phyloP scores from a whole-genome alignment of 148 eudicot genomes.

The Polygonum maritimum region DNA sequence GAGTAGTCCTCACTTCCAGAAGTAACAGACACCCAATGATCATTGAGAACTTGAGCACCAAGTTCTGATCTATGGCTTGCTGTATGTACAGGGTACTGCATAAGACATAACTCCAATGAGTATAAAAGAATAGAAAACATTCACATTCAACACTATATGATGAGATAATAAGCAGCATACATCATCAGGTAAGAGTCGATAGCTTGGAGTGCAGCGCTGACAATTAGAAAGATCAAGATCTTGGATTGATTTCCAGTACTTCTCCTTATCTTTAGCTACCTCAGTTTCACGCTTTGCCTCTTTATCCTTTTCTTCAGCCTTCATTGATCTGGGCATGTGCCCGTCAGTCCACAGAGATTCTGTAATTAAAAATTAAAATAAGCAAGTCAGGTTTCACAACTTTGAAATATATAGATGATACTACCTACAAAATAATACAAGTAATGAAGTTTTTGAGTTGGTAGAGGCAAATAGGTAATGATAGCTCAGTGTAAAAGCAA shows the following conservation, averaged over 20 bases:
- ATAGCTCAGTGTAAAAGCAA: slow-evolving; percentile 1
- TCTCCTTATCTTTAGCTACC: slow-evolving; percentile 61
- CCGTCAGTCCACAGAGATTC: slow-evolving; percentile 69
- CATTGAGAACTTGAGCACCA: slow-evolving; percentile 85
- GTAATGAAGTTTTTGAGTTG: not conserved
- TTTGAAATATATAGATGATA: not conserved
- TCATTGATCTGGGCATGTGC: slow-evolving; percentile 38
- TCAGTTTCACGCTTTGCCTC: slow-evolving; percentile 65
- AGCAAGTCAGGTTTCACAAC: not conserved
- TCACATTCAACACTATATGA: slow-evolving; percentile 12
- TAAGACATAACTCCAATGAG: not conserved
- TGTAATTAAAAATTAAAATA: slow-evolving; percentile 13
- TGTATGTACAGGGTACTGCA: slow-evolving; percentile 81
- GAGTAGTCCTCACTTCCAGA: slow-evolving; percentile 99
- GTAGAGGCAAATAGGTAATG: not conserved
- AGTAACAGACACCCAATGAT: slow-evolving; percentile 96
- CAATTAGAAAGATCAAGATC: slow-evolving; percentile 93
- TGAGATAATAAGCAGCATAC: slow-evolving; percentile 25
- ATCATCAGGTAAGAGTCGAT: slow-evolving; percentile 90
- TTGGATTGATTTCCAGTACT: slow-evolving; percentile 81
- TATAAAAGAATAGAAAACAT: slow-evolving; percentile 7
- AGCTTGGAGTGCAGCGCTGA: slow-evolving; percentile 90
- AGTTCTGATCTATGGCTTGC: slow-evolving; percentile 92
- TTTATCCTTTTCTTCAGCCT: slow-evolving; percentile 64
- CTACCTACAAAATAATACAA: not conserved